Evolutionary conservation across 192 early-diverging fungal genomes (phyloP), one percentile per base, ranked within the genome.

Genomic region (Coemansia sp.): DNA sequence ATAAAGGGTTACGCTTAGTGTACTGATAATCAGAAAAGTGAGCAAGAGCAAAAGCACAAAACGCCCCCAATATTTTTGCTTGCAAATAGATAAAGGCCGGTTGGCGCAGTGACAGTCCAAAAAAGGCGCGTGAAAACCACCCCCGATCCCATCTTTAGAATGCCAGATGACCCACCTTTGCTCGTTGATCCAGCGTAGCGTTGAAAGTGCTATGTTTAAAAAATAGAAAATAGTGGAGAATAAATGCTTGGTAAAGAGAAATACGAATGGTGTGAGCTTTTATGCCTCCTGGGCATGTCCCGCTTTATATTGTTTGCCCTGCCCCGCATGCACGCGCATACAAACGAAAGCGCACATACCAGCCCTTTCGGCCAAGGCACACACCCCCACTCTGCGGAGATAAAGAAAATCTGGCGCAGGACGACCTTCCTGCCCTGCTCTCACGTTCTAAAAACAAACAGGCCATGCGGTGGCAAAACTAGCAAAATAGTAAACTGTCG

Each of bases 391-490:
- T 43, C 41, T 43, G 41, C 41, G 41, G 41, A 16, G 41, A n/a
- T 4, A 43, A 43, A 43, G 16, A 16, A 14, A 43, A 43, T 4
- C 12, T 43, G 41, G 13, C 41, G 1, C 41, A 43, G 11, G 41
- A 43, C 41, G 2, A 4, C 7, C 4, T 43, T 16, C 41, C 41
- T 43, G 41, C 41, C 41, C 41, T 43, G 16, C 41, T 43, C 41
- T 43, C 41, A 43, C 41, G 41, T 43, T 43, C 41, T 43, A 43
- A 43, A 43, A 43, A 43, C 41, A 43, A 43, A 43, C 41, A 16
- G 11, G 12, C 41, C 41, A 43, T n/a, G 16, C 41, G 41, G 41
- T 43, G 41, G 41, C 41, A n/a, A 12, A 12, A 4, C 41, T n/a
- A 16, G 4, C 11, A 43, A 16, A 43, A 13, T 43, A 43, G 41